These are phyloP conservation scores for Gynandropsis gynandra DNA, from an alignment of 345 rosid genomes.

Conservation along the genomic window DNA sequence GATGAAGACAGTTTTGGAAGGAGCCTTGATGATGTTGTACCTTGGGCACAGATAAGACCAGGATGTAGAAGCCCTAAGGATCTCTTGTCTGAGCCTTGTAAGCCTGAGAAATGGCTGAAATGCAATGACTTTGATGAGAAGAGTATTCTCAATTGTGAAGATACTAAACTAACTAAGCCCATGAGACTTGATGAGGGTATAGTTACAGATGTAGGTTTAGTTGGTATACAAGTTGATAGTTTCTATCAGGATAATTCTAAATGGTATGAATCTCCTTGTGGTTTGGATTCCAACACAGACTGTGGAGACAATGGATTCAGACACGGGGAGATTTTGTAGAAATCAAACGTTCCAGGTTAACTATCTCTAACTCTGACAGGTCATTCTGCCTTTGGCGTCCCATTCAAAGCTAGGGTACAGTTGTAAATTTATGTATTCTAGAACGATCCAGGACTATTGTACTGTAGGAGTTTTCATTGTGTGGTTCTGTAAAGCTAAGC, in stretches of 20 bases:
- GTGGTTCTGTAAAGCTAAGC: no score
- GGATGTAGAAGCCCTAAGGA: slow-evolving; percentile 60
- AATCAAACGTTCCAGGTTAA: not conserved
- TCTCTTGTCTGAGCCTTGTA: slow-evolving; percentile 68
- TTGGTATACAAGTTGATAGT: slow-evolving; percentile 89
- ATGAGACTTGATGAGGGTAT: slow-evolving; percentile 71
- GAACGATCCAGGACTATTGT: no score
- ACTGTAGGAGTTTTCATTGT: no score
- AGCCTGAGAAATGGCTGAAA: slow-evolving; percentile 84
- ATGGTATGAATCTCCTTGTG: slow-evolving; percentile 98
- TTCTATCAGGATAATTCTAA: slow-evolving; percentile 91
- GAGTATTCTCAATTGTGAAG: slow-evolving; percentile 85
- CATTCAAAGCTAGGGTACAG: not conserved
- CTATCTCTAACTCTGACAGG: not conserved
- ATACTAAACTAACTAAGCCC: slow-evolving; percentile 82
- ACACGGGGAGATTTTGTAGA: slow-evolving; percentile 71
- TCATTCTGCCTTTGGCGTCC: not conserved
- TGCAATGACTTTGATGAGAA: slow-evolving; percentile 88
- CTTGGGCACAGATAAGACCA: slow-evolving; percentile 72
- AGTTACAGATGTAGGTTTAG: slow-evolving; percentile 85
- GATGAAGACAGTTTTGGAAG: slow-evolving; percentile 88
- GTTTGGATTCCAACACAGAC: slow-evolving; percentile 72
- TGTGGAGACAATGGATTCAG: slow-evolving; percentile 81
- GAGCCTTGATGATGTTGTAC: slow-evolving; percentile 85
- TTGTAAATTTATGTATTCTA: no score